Base-by-base conservation (phyloP, 2,329 filamentous ascomycete genomes). In the Fusarium subglutinans region DNA sequence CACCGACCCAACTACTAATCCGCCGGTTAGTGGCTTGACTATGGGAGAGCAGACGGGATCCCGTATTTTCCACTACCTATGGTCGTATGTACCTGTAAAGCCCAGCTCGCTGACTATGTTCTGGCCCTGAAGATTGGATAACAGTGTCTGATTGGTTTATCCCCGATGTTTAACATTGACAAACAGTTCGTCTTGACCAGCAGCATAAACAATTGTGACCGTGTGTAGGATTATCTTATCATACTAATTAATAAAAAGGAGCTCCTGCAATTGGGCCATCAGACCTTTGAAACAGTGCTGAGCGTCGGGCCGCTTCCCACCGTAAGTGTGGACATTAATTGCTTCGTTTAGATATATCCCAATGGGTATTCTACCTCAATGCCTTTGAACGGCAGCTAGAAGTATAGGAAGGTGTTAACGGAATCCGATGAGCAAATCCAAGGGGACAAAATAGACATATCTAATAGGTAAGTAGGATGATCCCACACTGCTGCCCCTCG, bases 31-130 rank as follows among this genome's bases (percentile, higher is more conserved):
- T 18, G 28, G 48, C 48, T 51, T 51, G 28, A 33, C 28, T 51
- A 51, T 24, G 48, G 48, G 48, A 51, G 48, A 51, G 48, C 48
- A 14, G 48, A 51, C 47, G 47, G 47, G 47, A 50, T 50, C 47
- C 47, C 28, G 47, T n/a, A 33, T 50, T 50, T 50, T 50, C 47
- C 28, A 33, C 28, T 50, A 33, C 28, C 28, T 50, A 33, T 50
- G 28, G 22, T 50, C 47, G 28, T 50, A 50, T 50, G 28, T 50
- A 33, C 3, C 5, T 7, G 2, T 1, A 0, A 2, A 9, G 5
- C 4, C 11, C 10, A 0, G 5, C 3, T 33, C 1, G 8, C 13
- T 11, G 15, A 0, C 7, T 33, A 50, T 50, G 4, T 1, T 1
- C 20, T 3, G 8, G 4, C 18, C 1, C 15, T 12, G 15, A 0